These are phyloP conservation scores for Populus hybrid DNA, from an alignment of 441 rosid species.

Conservation along the genomic window DNA sequence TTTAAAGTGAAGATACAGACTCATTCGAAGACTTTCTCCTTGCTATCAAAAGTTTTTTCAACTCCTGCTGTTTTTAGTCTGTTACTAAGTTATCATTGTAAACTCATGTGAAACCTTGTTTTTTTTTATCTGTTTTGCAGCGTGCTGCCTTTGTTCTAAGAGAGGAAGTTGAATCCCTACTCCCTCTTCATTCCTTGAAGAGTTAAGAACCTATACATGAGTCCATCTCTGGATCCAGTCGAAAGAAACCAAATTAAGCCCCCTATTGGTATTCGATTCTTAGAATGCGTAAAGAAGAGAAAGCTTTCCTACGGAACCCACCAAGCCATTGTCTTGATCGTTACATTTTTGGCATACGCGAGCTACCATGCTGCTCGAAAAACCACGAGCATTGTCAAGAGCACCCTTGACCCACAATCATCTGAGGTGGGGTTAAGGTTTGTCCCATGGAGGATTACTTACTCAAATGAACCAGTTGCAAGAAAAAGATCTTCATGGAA, in stretches of 20 bases:
- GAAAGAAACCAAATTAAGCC: constrained; percentile 41
- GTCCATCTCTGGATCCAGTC: constrained; percentile 36
- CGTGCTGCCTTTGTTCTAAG: constrained; percentile 12
- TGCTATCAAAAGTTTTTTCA: background rate
- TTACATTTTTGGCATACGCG: constrained; percentile 76
- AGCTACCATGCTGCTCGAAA: constrained; percentile 84
- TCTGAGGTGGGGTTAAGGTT: constrained; percentile 43
- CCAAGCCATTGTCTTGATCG: constrained; percentile 72
- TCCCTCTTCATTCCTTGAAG: constrained; percentile 11
- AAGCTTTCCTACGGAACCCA: constrained; percentile 60
- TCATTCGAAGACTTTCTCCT: background rate
- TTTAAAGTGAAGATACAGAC: background rate
- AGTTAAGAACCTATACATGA: constrained; percentile 41
- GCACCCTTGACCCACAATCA: constrained; percentile 79
- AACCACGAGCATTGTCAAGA: constrained; percentile 88
- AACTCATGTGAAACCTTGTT: background rate
- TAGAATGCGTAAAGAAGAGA: constrained; percentile 49
- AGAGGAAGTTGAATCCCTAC: constrained; percentile 12
- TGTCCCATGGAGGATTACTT: constrained; percentile 33
- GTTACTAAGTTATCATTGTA: background rate
- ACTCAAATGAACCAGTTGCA: constrained; percentile 23
- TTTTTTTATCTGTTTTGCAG: constrained; percentile 21
- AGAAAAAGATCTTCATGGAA: constrained; percentile 24
- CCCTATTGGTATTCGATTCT: constrained; percentile 59
- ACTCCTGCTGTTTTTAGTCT: background rate